Conservation (phyloP, 345 rosid genomes). For the rapeseed (Brassica napus) region Da-Ae NC_063445.1:35165501-35166000, state of each 20-base stretch:
- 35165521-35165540: not conserved
- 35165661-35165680: slow-evolving; percentile 89
- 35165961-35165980: slow-evolving; percentile 29
- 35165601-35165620: slow-evolving; percentile 80
- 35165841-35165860: slow-evolving; percentile 25
- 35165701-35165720: slow-evolving; percentile 29
- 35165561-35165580: slow-evolving; percentile 62
- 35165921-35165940: slow-evolving; percentile 33
- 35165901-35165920: slow-evolving; percentile 44
- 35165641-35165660: slow-evolving; percentile 81
- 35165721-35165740: slow-evolving; percentile 32
- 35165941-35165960: slow-evolving; percentile 28
- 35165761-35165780: slow-evolving; percentile 27
- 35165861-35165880: slow-evolving; percentile 41
- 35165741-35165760: slow-evolving; percentile 35
- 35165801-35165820: slow-evolving; percentile 42
- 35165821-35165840: slow-evolving; percentile 39
- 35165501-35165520: slow-evolving; percentile 14
- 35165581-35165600: slow-evolving; percentile 74
- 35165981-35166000: slow-evolving; percentile 33
- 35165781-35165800: slow-evolving; percentile 39
- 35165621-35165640: slow-evolving; percentile 90
- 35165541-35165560: slow-evolving; percentile 88
- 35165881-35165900: slow-evolving; percentile 43
- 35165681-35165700: slow-evolving; percentile 83